A percentile compares a stretch with the other conserved stretches of the same genome.
These are phyloP conservation scores for Ganoderma lingzhi DNA, from an alignment of 1,284 basidiomycete species.

Conservation along the genomic window DNA sequence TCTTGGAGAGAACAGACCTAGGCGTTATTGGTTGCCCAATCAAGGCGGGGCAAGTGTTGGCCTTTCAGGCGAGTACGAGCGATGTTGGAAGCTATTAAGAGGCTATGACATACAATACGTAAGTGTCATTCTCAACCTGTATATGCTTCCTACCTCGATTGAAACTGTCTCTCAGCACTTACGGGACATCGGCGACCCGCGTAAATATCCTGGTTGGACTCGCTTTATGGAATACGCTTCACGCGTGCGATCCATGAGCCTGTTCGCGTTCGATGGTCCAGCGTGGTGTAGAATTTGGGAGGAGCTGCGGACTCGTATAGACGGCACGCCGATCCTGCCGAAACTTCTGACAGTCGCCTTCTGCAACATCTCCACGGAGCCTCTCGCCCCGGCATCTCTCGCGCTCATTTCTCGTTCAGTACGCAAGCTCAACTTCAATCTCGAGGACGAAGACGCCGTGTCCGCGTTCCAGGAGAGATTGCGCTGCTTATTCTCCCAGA, in stretches of 20 bases:
- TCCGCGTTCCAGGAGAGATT: background rate
- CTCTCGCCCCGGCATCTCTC: background rate
- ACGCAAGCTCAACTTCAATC: background rate
- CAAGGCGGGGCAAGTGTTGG: background rate
- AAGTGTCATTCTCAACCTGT: background rate
- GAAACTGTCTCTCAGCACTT: no score
- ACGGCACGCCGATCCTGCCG: background rate
- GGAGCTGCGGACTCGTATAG: background rate
- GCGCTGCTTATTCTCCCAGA: background rate
- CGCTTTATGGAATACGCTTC: background rate
- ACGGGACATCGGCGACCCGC: background rate
- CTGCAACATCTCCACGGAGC: background rate
- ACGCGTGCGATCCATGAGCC: background rate
- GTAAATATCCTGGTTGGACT: background rate
- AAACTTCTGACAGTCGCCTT: background rate
- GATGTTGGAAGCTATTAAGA: background rate
- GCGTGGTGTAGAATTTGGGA: background rate
- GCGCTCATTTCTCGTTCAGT: background rate
- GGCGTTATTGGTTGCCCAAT: background rate
- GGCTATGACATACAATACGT: background rate
- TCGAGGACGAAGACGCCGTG: background rate
- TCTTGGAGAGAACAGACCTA: background rate
- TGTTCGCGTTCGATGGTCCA: conserved; percentile 1
- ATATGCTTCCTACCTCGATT: no score
- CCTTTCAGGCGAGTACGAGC: background rate